phyloP scores from a whole-genome alignment of 1,139 yeast species.

The Magnusiomyces magnusii region DNA sequence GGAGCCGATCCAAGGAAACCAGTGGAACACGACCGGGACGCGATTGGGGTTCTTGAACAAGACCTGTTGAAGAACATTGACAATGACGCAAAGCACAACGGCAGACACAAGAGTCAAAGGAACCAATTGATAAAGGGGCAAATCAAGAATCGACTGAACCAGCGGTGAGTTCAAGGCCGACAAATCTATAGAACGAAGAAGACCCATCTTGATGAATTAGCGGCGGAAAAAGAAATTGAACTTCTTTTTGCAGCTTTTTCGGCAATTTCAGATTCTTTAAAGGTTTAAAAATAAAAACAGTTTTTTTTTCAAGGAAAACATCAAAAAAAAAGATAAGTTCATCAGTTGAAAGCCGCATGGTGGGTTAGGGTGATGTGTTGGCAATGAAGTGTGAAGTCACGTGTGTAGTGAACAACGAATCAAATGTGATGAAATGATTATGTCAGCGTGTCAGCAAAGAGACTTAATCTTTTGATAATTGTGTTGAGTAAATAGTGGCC shows the following conservation, averaged over 20 bases:
- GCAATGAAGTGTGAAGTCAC: too few relatives aligned
- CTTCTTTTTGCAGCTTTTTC: not conserved
- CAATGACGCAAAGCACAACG: constrained; percentile 39
- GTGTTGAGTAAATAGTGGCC: too few relatives aligned
- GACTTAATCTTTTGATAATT: too few relatives aligned
- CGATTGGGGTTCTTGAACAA: constrained; percentile 53
- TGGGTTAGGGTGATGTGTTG: too few relatives aligned
- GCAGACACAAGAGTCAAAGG: constrained; percentile 23
- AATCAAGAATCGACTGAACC: constrained; percentile 9
- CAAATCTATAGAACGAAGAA: constrained; percentile 14
- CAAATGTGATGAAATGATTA: too few relatives aligned
- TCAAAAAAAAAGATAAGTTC: too few relatives aligned
- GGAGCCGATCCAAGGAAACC: constrained; percentile 95
- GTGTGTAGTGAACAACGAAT: too few relatives aligned
- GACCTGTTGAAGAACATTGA: constrained; percentile 64
- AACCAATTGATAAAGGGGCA: constrained; percentile 25
- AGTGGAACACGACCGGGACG: constrained; percentile 79
- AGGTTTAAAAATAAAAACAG: too few relatives aligned
- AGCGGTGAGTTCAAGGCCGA: not conserved
- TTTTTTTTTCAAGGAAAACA: too few relatives aligned
- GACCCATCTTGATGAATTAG: constrained; percentile 26
- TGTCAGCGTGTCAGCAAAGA: too few relatives aligned
- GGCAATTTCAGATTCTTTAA: too few relatives aligned
- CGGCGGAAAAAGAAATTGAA: not conserved
- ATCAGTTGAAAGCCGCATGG: too few relatives aligned